phyloP scores from a whole-genome alignment of 176 grass and related monocot species.

The Paspalum vaginatum region DNA sequence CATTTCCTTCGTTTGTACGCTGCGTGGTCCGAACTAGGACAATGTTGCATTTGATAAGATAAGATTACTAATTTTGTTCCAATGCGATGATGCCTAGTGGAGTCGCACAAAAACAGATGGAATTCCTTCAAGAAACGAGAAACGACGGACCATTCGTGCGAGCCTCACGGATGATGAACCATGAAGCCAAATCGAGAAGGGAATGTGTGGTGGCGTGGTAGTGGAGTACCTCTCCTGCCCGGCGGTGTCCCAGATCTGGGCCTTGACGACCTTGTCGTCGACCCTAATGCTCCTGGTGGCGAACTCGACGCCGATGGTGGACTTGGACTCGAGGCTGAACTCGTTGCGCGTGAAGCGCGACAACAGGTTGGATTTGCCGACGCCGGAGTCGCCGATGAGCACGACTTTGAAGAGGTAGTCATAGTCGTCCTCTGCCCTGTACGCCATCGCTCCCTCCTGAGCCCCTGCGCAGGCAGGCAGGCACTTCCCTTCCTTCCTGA shows the following conservation, averaged over 20 bases:
- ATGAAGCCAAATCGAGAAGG: too few relatives aligned
- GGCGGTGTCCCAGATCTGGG: constrained; percentile 85
- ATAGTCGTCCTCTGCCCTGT: constrained; percentile 87
- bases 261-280: constrained; percentile 74
- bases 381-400: constrained; percentile 86
- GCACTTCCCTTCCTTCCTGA: neutral
- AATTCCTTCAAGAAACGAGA: too few relatives aligned
- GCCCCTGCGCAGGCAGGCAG: neutral
- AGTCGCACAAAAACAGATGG: too few relatives aligned
- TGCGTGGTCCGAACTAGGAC: neutral
- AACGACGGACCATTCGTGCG: too few relatives aligned
- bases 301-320: constrained; percentile 94
- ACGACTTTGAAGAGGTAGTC: constrained; percentile 91
- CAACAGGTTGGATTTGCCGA: constrained; percentile 80
- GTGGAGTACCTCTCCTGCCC: constrained; percentile 62
- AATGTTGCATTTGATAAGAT: neutral
- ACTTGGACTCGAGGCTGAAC: constrained; percentile 92
- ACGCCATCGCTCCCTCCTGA: constrained; percentile 39
- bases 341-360: constrained; percentile 82
- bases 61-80: too few relatives aligned
- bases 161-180: too few relatives aligned
- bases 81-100: neutral
- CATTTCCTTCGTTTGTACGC: neutral
- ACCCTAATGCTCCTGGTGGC: constrained; percentile 74
- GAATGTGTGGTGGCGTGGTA: too few relatives aligned